Base-by-base conservation (phyloP, 257 asterid species). In the Echites panduratus region DNA sequence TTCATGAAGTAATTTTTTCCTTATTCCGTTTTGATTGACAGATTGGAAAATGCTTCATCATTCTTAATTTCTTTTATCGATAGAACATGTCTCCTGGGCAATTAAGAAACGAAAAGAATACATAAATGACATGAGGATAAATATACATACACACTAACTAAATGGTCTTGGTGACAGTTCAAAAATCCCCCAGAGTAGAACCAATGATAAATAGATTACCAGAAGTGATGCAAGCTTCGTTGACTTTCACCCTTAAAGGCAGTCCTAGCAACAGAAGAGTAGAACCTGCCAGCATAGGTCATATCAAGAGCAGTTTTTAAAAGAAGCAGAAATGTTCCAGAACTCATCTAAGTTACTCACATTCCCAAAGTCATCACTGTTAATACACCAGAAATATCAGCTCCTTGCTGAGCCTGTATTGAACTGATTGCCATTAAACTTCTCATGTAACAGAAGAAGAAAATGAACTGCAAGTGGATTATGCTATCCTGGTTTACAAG, bases 221-320 rank as follows among this genome's bases (percentile, higher is more conserved):
- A 91, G 81, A 94, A 94, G 73, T 89, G 90, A 80, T 91, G 98
- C 85, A 94, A 82, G 80, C 99, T 91, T 84, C 82, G 85, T 79
- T 94, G 97, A 72, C 97, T 88, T 76, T 90, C 96, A 68, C 99
- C 99, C 87, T 89, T 94, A 79, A 94, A 94, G 72, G 97, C 97
- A 61, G 99, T 94, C 76, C 87, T 89, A 79, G 97, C 99, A 75
- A 84, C 90, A 71, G 93, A 93, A 84, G 99, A 84, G 84, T 87
- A 94, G 85, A 91, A 91, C 97, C 99, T 94, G 89, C 56, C 54
- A 56, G 67, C 70, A 78, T 75, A 78, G 73, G 61, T 73, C 75
- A 79, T 75, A 52, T 89, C 67, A 84, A 71, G 71, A 81, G 81
- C 70, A 73, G 67, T 73, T 78, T 69, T 52, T 71, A 65, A 84